Conservation (phyloP, 306 rosid species). For the Quercus engelmannii region DNA sequence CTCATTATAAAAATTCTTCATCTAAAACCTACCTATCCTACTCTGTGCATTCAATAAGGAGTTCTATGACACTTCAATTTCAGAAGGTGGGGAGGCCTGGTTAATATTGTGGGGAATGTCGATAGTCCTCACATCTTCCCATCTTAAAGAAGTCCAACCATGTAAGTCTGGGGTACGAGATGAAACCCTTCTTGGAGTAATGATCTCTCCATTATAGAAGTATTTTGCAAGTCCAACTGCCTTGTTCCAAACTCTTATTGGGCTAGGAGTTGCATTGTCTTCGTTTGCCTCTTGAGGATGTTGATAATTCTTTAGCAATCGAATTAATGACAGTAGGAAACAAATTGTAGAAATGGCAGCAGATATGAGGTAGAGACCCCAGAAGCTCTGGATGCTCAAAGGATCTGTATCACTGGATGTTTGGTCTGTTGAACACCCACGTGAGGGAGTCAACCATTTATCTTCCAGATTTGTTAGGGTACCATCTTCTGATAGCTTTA, state of each 20-base stretch:
- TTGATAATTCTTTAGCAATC: slow-evolving; percentile 1
- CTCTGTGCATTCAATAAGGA: background rate
- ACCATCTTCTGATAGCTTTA: slow-evolving; percentile 41
- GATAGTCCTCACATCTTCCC: background rate
- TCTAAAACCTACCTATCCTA: too few species aligned
- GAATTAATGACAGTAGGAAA: slow-evolving; percentile 31
- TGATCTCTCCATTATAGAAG: slow-evolving; percentile 4
- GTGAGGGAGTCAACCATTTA: slow-evolving; percentile 25
- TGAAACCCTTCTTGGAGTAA: background rate
- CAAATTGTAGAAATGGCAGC: slow-evolving; percentile 51
- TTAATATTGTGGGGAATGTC: background rate
- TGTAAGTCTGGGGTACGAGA: background rate
- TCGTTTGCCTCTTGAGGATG: slow-evolving; percentile 12
- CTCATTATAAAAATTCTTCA: too few species aligned
- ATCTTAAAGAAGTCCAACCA: background rate
- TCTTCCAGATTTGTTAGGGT: slow-evolving; percentile 31
- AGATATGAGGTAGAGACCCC: slow-evolving; percentile 53
- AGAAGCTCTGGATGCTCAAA: slow-evolving; percentile 44
- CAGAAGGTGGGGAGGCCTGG: background rate
- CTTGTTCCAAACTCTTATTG: slow-evolving; percentile 16
- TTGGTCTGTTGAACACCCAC: slow-evolving; percentile 18
- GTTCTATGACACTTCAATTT: background rate
- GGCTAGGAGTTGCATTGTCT: slow-evolving; percentile 1
- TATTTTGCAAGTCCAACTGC: slow-evolving; percentile 19
- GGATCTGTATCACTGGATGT: slow-evolving; percentile 20